These are phyloP conservation scores for Paecilomyces sp. DNA, from an alignment of 2,329 filamentous ascomycete species.

Conservation along the genomic window DNA sequence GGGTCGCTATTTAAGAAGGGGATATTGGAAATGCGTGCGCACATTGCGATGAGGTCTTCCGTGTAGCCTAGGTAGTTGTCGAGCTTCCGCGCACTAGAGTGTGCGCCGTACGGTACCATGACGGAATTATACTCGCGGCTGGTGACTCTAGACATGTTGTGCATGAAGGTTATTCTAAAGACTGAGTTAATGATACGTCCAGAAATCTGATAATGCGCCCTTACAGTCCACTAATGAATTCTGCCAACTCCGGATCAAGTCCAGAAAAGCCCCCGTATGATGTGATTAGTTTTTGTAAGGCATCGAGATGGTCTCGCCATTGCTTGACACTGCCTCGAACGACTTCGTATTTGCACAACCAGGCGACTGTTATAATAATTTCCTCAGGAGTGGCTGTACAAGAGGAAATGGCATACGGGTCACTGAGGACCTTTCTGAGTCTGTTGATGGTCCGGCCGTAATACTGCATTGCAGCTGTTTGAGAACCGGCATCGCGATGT, in stretches of 20 bases:
- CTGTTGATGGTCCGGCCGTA: conserved; percentile 27
- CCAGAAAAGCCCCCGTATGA: conserved; percentile 24
- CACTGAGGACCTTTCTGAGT: conserved; percentile 18
- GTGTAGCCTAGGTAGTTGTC: conserved; percentile 33
- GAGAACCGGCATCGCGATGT: conserved; percentile 11
- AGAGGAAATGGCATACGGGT: conserved; percentile 8
- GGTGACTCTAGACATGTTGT: conserved; percentile 27
- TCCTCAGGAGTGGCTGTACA: conserved; percentile 16
- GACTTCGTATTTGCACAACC: conserved; percentile 32
- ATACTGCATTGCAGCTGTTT: conserved; percentile 23
- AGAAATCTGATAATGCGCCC: neutral
- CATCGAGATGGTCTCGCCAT: conserved; percentile 30
- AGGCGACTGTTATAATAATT: conserved; percentile 25
- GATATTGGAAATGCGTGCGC: conserved; percentile 25
- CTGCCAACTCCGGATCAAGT: conserved; percentile 22
- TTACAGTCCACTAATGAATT: conserved; percentile 29
- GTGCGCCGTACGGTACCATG: conserved; percentile 11
- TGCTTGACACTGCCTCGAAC: conserved; percentile 31
- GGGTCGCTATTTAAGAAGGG: conserved; percentile 11
- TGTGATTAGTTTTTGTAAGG: conserved; percentile 24
- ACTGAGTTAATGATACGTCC: neutral
- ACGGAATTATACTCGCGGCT: conserved; percentile 19
- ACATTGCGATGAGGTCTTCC: conserved; percentile 27
- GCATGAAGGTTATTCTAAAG: conserved; percentile 24
- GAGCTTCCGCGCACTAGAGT: conserved; percentile 19